These are phyloP conservation scores for Sarcodon sp. DNA, from an alignment of 768 basidiomycete genomes.

Conservation along the genomic window DNA sequence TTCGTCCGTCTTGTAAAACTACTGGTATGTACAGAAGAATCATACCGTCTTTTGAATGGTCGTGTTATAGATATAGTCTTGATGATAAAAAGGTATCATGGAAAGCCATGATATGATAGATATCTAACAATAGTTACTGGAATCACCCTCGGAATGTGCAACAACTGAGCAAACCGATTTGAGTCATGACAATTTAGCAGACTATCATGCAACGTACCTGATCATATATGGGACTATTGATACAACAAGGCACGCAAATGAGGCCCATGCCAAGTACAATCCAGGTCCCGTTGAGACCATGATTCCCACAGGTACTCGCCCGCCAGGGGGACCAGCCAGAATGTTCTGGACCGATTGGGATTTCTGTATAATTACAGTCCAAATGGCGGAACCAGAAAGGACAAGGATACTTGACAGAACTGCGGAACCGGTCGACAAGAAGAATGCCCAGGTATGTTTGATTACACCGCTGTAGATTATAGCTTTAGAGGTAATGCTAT, in stretches of 20 bases:
- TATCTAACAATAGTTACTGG: slow-evolving; percentile 4
- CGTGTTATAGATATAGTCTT: not conserved
- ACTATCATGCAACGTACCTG: slow-evolving; percentile 32
- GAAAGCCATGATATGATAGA: slow-evolving; percentile 2
- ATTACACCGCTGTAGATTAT: slow-evolving; percentile 40
- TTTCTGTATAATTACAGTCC: slow-evolving; percentile 66
- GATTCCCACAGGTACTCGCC: slow-evolving; percentile 43
- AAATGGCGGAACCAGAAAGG: slow-evolving; percentile 59
- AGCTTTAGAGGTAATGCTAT: not conserved
- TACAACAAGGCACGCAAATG: slow-evolving; percentile 51
- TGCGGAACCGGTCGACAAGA: slow-evolving; percentile 53
- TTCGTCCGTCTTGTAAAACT: slow-evolving; percentile 2
- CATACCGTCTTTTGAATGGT: not conserved
- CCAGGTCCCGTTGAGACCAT: slow-evolving; percentile 47
- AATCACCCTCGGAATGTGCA: slow-evolving; percentile 64
- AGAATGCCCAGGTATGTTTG: slow-evolving; percentile 52
- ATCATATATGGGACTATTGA: slow-evolving; percentile 69
- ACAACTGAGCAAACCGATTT: slow-evolving; percentile 32
- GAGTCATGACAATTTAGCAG: not conserved
- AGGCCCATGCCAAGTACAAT: slow-evolving; percentile 60
- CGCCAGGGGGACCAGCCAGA: slow-evolving; percentile 22
- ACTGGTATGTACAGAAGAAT: slow-evolving; percentile 4
- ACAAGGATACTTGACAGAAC: slow-evolving; percentile 47
- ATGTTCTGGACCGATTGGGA: slow-evolving; percentile 43
- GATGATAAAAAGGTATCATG: not conserved